Evolutionary conservation across 768 basidiomycete genomes (phyloP), one percentile per base, ranked within the genome.

Genomic region (Leccinum uliginosum): DNA sequence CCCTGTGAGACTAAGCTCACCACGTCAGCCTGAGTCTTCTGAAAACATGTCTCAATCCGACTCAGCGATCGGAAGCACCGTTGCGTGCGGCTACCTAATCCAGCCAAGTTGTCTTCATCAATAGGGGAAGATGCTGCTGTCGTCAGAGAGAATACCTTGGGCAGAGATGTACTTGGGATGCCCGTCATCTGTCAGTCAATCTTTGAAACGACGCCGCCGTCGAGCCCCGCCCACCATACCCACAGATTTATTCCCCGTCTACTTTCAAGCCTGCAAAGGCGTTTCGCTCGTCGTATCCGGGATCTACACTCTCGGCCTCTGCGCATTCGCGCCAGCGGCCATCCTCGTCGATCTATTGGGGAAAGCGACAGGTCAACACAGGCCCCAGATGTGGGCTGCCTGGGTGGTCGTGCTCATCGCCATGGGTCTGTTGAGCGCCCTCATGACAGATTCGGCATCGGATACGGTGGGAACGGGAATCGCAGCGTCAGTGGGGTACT

Each of bases 191-290:
- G 71, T 67, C 34, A 50, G 68, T 54, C 17, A 29, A 27, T 50
- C 49, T 40, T n/a, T 40, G n/a, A 11, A 21, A 19, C 17, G 38
- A 6, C n/a, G 8, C 3, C 14, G 7, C 10, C 53, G 17, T 14
- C 44, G 5, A n/a, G 5, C 3, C 23, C 45, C 23, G 3, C 15
- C 3, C 24, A 14, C 8, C 6, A 53, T 29, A 1, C 7, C 27
- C 58, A 12, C 66, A 81, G 78, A 72, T 62, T 80, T 66, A 60
- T 72, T 72, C 50, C 73, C 66, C 0, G 65, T 74, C 35, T 77
- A 70, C 53, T 72, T 73, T 40, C 77, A 79, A 59, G 76, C 74
- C 0, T 73, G 72, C 65, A 73, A 72, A 34, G 73, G 69, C 15
- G 66, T 63, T 12, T 67, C 71, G 7, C 73, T 80, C 0, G 61